Percentiles rank a stretch among this genome's conserved stretches.
phyloP scores from a whole-genome alignment of 768 basidiomycete genomes.

The Termitomyces sp. region DNA sequence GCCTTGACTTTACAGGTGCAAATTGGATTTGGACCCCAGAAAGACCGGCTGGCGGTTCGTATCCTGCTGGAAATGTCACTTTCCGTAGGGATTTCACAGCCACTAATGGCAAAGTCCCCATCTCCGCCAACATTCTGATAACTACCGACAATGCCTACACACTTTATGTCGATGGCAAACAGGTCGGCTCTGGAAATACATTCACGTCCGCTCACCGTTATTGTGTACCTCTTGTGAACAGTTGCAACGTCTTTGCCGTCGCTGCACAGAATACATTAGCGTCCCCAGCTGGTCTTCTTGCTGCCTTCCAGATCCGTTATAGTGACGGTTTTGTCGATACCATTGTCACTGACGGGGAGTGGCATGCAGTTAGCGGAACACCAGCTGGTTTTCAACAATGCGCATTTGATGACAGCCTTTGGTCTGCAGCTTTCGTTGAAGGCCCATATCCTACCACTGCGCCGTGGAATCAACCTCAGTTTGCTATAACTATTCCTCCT shows the following conservation, averaged over 20 bases:
- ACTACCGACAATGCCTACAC: constrained; percentile 25
- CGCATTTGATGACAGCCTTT: constrained; percentile 24
- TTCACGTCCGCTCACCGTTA: constrained; percentile 20
- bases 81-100: constrained; percentile 25
- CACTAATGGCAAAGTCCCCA: constrained; percentile 20
- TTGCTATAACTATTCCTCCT: constrained; percentile 11
- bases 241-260: constrained; percentile 29
- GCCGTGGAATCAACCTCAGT: constrained; percentile 7
- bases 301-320: constrained; percentile 25
- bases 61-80: constrained; percentile 21
- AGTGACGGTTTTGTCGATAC: constrained; percentile 24
- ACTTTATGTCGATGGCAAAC: constrained; percentile 25
- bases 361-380: constrained; percentile 21
- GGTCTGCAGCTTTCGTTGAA: constrained; percentile 23
- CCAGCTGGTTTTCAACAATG: constrained; percentile 24
- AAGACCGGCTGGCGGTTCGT: constrained; percentile 8
- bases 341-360: constrained; percentile 25
- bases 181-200: constrained; percentile 18
- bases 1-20: constrained; percentile 10
- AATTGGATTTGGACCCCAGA: constrained; percentile 30
- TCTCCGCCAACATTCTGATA: constrained; percentile 26
- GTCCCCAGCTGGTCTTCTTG: constrained; percentile 23
- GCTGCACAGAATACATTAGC: constrained; percentile 16
- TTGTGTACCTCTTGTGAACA: constrained; percentile 21
- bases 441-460: constrained; percentile 13